phyloP scores from a whole-genome alignment of 2,329 filamentous ascomycete species.

The Aspergillus ochraceus region DNA sequence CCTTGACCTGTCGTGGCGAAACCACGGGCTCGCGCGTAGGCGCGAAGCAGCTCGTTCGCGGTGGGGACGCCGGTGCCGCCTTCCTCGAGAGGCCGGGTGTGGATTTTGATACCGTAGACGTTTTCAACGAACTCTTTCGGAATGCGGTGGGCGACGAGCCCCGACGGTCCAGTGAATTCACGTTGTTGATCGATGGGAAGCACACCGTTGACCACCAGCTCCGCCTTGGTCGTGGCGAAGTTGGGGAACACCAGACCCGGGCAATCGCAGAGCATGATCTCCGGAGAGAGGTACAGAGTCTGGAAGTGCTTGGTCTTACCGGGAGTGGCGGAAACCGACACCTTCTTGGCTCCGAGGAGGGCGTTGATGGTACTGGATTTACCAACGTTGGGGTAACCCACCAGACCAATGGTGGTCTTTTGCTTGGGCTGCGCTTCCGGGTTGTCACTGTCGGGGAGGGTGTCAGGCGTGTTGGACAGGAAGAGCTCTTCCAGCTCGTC shows the following conservation, averaged over 20 bases:
- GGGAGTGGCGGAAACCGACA: conserved; percentile 94
- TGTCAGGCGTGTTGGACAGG: conserved; percentile 68
- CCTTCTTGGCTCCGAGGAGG: conserved; percentile 96
- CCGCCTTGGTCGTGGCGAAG: conserved; percentile 93
- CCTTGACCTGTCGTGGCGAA: conserved; percentile 88
- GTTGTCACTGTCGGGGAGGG: conserved; percentile 44
- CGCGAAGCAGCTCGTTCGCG: conserved; percentile 77
- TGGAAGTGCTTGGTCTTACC: conserved; percentile 99
- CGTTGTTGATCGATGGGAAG: conserved; percentile 95
- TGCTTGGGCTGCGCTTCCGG: conserved; percentile 47
- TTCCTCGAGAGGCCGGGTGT: conserved; percentile 78
- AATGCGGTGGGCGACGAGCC: conserved; percentile 79
- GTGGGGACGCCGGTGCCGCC: conserved; percentile 87
- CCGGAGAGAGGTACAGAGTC: conserved; percentile 88
- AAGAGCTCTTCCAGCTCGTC: conserved; percentile 91
- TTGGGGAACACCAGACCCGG: conserved; percentile 98
- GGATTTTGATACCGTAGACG: conserved; percentile 88
- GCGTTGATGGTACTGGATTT: conserved; percentile 99
- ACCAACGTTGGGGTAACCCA: conserved; percentile 97
- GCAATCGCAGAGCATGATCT: conserved; percentile 93
- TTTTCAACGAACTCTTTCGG: conserved; percentile 88
- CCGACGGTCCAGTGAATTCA: conserved; percentile 84
- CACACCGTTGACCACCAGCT: conserved; percentile 92
- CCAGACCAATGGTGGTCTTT: conserved; percentile 87
- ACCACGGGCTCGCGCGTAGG: conserved; percentile 85